Base-by-base conservation (phyloP, 2,329 filamentous ascomycete species). In the Aspergillus japonicus region DNA sequence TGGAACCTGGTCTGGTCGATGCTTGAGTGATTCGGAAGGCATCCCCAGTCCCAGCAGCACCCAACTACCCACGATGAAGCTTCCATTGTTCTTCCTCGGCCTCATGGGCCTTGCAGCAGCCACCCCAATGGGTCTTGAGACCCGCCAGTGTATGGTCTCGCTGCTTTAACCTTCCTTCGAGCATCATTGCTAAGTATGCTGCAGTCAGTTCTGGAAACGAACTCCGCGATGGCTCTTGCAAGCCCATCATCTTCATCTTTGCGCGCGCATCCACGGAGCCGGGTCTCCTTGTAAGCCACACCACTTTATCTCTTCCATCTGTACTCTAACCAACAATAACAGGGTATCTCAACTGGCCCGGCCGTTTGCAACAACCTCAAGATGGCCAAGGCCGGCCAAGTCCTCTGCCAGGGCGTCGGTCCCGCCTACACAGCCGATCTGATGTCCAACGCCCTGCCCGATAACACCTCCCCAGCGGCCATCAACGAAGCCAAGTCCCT, bases 241-340 rank as follows among this genome's bases (percentile, higher is more conserved):
- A 70, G 62, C 70, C 73, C 31, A 69, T 81, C 23, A 77, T 80
- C 26, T 78, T 83, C 53, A 78, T 82, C 50, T 83, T 79, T 62
- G 80, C 81, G 10, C 77, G 81, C 50, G 81, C 79, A 24, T 81
- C 80, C 12, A 78, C 76, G 14, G 81, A 83, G 63, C 64, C 70
- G 6, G 81, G 81, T n/a, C 81, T 82, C 68, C 77, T 83, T 67
- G 79, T 80, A 70, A 49, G 56, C 42, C 10, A 48, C 8, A 14
- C 1, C 5, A 1, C 7, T 11, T 2, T 16, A 10, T 7, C 2
- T 5, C 24, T 12, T 23, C 16, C 1, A 16, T 21, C 35, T 19
- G 19, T 35, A 57, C 19, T 24, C 8, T 11, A 26, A 49, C 3
- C 11, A 29, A 29, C 23, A 16, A 11, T 21, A 19, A 35, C 24